Evolutionary conservation across 164 flowering plant species (phyloP), one percentile per base, ranked within the genome.

Genomic region (Piper betle): DNA sequence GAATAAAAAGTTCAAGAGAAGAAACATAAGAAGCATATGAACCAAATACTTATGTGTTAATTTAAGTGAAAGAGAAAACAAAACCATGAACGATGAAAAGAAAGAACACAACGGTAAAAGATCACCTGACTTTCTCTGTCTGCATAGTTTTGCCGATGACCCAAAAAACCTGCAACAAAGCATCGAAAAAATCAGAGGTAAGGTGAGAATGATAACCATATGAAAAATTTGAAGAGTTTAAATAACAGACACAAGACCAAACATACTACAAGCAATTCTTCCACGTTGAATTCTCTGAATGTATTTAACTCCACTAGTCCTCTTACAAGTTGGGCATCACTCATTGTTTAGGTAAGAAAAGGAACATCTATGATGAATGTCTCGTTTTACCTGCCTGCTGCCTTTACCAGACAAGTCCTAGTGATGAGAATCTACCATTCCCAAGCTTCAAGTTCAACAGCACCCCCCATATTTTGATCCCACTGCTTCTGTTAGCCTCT

Each of bases 121-220:
- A 43, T 43, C 50, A 71, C 74, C 74, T 71, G 60, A 67, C 15
- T 63, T 66, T 71, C 57, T 70, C 57, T 25, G 64, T 18, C 64
- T 62, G 64, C 64, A 53, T 62, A 20, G 39, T 58, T 39, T 9
- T 16, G 6, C 20, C 37, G 17, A 15, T 7, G 55, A 16, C 54
- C 55, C 55, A 62, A 12, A 53, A 20, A 16, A 38, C 42, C 41
- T 52, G 33, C 50, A 46, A 25, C 38, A 39, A 37, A 18, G 39
- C 17, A 62, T 56, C 37, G 50, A 19, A 62, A 13, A 48, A 55
- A 37, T 52, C 54, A 38, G 56, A 18, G 52, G 64, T 48, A 20
- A 38, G 50, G 8, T 43, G 50, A 43, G 50, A 43, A 15, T 43
- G 50, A 43, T 8, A 15, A 9, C 8, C 50, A 43, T 15, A 43